These are phyloP conservation scores for Talaromyces atroroseus DNA, from an alignment of 2,329 filamentous ascomycete species.

Conservation along the genomic window DNA sequence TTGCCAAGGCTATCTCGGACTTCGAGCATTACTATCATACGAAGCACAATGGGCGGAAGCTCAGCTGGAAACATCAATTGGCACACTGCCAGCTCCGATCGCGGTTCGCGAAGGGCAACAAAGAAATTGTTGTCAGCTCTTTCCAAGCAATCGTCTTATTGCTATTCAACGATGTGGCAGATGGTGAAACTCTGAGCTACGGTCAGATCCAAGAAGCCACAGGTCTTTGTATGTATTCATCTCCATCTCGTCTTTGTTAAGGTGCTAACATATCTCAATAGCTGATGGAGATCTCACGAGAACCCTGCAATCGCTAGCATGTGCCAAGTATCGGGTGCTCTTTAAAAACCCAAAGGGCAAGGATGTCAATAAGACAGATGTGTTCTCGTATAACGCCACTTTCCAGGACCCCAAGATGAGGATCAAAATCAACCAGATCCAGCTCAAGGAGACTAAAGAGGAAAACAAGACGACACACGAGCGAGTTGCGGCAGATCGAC, in stretches of 20 bases:
- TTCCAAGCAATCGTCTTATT: slow-evolving; percentile 89
- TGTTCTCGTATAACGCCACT: slow-evolving; percentile 71
- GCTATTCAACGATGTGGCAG: slow-evolving; percentile 71
- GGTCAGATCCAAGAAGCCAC: slow-evolving; percentile 68
- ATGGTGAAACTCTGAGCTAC: slow-evolving; percentile 65
- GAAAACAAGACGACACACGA: slow-evolving; percentile 95
- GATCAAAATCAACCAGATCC: slow-evolving; percentile 98
- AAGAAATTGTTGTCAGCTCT: slow-evolving; percentile 84
- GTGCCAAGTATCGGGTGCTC: slow-evolving; percentile 79
- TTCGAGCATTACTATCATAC: slow-evolving; percentile 82
- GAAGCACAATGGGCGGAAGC: slow-evolving; percentile 81
- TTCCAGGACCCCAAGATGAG: slow-evolving; percentile 80
- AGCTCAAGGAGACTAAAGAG: slow-evolving; percentile 89
- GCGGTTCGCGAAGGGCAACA: slow-evolving; percentile 69
- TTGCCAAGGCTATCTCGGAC: slow-evolving; percentile 68
- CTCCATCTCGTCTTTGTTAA: not conserved
- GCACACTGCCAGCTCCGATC: slow-evolving; percentile 84
- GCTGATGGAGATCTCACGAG: slow-evolving; percentile 74
- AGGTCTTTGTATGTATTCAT: slow-evolving; percentile 55
- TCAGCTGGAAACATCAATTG: slow-evolving; percentile 91
- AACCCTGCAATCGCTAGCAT: slow-evolving; percentile 91
- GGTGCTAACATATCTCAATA: slow-evolving; percentile 30
- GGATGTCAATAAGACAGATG: slow-evolving; percentile 73
- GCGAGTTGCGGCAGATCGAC: slow-evolving; percentile 78
- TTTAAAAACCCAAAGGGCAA: slow-evolving; percentile 78